These are phyloP conservation scores for Lasiosphaeris hirsuta DNA, from an alignment of 495 filamentous ascomycete species.

Conservation along the genomic window DNA sequence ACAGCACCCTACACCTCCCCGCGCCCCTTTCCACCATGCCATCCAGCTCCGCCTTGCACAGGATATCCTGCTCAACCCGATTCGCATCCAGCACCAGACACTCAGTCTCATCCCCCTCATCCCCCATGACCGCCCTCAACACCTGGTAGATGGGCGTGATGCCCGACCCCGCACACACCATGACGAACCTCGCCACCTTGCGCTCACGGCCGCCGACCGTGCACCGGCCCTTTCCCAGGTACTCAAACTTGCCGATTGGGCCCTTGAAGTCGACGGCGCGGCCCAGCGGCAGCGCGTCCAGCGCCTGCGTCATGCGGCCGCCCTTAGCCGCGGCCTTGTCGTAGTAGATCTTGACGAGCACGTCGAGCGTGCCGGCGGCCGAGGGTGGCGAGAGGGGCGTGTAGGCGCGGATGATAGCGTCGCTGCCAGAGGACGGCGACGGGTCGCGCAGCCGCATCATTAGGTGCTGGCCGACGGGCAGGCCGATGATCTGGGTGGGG, in stretches of 20 bases:
- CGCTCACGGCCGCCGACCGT: constrained; percentile 57
- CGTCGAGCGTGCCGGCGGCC: constrained; percentile 60
- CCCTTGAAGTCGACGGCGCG: constrained; percentile 83
- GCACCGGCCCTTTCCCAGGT: constrained; percentile 65
- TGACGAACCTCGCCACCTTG: constrained; percentile 65
- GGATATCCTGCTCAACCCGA: constrained; percentile 74
- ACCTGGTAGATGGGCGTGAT: constrained; percentile 94
- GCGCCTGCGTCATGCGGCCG: constrained; percentile 80
- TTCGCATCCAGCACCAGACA: constrained; percentile 84
- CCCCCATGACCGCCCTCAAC: constrained; percentile 62
- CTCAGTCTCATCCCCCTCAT: constrained; percentile 39
- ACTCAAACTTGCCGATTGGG: constrained; percentile 85
- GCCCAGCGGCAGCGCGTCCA: constrained; percentile 69
- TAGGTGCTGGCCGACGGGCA: constrained; percentile 86
- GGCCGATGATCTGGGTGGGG: constrained; percentile 64
- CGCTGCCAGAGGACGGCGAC: constrained; percentile 54
- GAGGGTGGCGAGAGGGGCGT: constrained; percentile 73
- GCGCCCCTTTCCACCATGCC: constrained; percentile 48
- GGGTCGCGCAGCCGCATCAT: constrained; percentile 79
- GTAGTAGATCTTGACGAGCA: constrained; percentile 87
- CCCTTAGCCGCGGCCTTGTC: constrained; percentile 51
- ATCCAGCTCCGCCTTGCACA: constrained; percentile 77
- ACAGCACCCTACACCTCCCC: constrained; percentile 62
- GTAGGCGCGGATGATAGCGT: constrained; percentile 81
- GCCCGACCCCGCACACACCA: constrained; percentile 88